Evolutionary conservation across 1,284 basidiomycete species (phyloP).

Genomic region (Pseudozyma pruni): DNA sequence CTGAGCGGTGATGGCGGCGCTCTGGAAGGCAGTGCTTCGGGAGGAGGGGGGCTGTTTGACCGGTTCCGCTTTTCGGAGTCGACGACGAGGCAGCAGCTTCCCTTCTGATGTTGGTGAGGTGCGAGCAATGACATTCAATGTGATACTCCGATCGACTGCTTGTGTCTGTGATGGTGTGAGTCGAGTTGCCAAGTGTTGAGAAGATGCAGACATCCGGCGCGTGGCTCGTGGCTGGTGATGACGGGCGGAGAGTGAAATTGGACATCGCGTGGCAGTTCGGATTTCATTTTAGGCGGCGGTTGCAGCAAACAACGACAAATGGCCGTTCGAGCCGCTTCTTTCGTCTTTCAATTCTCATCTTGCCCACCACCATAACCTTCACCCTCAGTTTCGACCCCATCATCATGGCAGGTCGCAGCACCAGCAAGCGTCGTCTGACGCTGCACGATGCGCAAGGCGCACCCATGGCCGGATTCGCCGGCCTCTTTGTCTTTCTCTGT

Average conservation of each 20-base stretch:
- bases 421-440: neutral
- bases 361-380: neutral
- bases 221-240: no score
- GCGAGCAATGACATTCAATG: neutral
- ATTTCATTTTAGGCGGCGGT: no score
- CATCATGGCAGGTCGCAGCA: neutral
- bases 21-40: neutral
- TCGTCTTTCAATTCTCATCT: no score
- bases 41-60: constrained; percentile 22
- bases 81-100: constrained; percentile 1
- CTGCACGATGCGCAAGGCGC: constrained; percentile 12
- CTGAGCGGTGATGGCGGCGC: constrained; percentile 5
- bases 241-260: no score
- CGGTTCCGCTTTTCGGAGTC: constrained; percentile 20
- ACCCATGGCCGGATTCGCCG: constrained; percentile 33
- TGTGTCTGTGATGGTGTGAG: no score
- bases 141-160: no score
- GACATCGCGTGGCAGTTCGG: no score
- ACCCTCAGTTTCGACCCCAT: neutral
- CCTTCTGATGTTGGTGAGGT: neutral
- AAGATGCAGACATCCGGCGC: no score
- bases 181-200: no score
- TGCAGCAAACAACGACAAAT: no score
- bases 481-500: constrained; percentile 30
- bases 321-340: no score